These are phyloP conservation scores for Drechslera avenae DNA, from an alignment of 2,329 filamentous ascomycete genomes.

Conservation along the genomic window DNA sequence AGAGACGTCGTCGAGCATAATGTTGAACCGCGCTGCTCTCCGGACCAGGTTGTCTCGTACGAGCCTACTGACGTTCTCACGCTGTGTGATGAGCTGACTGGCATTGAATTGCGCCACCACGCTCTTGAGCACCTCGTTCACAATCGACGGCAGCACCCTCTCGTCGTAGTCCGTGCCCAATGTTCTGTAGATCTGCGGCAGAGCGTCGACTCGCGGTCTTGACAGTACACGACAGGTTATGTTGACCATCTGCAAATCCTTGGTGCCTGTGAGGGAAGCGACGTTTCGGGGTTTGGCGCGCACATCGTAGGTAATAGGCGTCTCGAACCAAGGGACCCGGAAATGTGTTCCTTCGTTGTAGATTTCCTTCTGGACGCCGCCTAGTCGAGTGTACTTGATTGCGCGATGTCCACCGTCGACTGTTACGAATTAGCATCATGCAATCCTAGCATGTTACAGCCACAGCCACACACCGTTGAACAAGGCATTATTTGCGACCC, in stretches of 20 bases:
- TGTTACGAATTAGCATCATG: conserved; percentile 42
- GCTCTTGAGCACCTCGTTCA: conserved; percentile 98
- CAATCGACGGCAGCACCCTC: conserved; percentile 95
- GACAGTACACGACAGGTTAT: conserved; percentile 99
- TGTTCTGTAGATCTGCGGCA: conserved; percentile 97
- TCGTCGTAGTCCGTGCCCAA: conserved; percentile 96
- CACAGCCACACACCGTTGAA: conserved; percentile 64
- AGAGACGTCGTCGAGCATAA: conserved; percentile 95
- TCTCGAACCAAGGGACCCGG: conserved; percentile 95
- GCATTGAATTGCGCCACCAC: conserved; percentile 99
- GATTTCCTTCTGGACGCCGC: conserved; percentile 94
- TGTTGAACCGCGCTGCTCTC: conserved; percentile 94
- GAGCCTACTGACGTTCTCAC: conserved; percentile 91
- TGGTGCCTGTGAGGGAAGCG: conserved; percentile 94
- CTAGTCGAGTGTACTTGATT: conserved; percentile 95
- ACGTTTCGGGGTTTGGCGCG: conserved; percentile 97
- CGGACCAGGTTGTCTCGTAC: conserved; percentile 92
- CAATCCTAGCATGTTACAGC: neutral
- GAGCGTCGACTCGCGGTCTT: conserved; percentile 80
- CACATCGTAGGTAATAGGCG: conserved; percentile 94
- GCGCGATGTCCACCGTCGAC: conserved; percentile 98
- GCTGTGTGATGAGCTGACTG: conserved; percentile 97
- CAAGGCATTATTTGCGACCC: conserved; percentile 66
- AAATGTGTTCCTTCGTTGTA: conserved; percentile 98
- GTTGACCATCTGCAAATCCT: conserved; percentile 99